These are phyloP conservation scores for Lenwebbia sp. DNA, from an alignment of 345 rosid species.

Conservation along the genomic window DNA sequence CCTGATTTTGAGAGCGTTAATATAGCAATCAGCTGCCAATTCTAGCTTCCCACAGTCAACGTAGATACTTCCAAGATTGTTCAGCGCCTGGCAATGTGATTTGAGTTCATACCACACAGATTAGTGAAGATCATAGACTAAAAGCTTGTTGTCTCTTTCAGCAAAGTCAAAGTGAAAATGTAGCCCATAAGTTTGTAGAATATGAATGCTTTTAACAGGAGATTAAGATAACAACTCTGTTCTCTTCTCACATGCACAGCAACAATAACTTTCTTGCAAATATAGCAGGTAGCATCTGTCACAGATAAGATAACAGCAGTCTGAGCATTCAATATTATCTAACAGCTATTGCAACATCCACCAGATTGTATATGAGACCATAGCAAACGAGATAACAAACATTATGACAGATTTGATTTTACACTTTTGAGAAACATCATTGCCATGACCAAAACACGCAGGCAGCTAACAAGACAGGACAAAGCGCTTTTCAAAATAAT, in stretches of 20 bases:
- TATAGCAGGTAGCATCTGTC: background rate
- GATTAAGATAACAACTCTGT: background rate
- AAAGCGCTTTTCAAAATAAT: background rate
- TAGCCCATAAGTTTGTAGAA: background rate
- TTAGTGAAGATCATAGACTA: background rate
- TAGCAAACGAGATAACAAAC: background rate
- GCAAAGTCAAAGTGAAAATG: background rate
- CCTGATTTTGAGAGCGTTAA: conserved; percentile 81
- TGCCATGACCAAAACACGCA: background rate
- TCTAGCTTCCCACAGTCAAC: conserved; percentile 65
- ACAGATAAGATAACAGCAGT: background rate
- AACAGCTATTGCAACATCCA: background rate
- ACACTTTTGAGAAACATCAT: background rate
- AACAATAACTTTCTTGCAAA: background rate
- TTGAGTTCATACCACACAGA: background rate
- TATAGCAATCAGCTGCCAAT: conserved; percentile 91
- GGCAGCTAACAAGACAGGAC: background rate
- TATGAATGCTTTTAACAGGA: background rate
- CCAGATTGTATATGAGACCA: background rate
- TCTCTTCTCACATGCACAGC: background rate
- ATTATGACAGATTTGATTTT: background rate
- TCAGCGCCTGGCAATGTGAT: conserved; percentile 58
- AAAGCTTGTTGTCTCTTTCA: background rate
- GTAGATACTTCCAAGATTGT: conserved; percentile 93
- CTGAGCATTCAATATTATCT: background rate